Evolutionary conservation across 805 yeast genomes (phyloP).

Genomic region (Clavispora phyllophila): DNA sequence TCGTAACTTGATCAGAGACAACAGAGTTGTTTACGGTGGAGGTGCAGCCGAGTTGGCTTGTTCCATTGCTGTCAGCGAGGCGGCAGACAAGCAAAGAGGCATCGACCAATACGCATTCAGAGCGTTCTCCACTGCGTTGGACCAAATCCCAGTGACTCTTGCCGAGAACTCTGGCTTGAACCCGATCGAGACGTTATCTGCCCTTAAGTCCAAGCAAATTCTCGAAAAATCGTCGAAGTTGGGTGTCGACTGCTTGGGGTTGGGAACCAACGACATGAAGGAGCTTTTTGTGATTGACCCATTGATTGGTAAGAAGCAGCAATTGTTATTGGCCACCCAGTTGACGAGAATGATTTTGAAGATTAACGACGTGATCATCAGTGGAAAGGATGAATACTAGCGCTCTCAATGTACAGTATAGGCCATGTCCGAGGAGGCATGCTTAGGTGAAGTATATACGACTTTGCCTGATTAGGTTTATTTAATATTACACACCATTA

Average conservation of each 20-base stretch:
- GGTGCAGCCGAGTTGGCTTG: conserved; percentile 97
- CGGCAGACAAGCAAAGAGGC: conserved; percentile 89
- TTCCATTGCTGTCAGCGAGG: conserved; percentile 84
- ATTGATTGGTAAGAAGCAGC: conserved; percentile 95
- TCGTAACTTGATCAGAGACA: conserved; percentile 87
- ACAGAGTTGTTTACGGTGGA: conserved; percentile 97
- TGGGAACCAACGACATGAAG: conserved; percentile 87
- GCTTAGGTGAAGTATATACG: conserved; percentile 2
- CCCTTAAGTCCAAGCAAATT: conserved; percentile 79
- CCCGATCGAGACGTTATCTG: conserved; percentile 85
- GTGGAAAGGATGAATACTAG: conserved; percentile 73
- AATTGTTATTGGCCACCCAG: conserved; percentile 91
- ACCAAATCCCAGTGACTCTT: conserved; percentile 85
- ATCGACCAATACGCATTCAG: conserved; percentile 98
- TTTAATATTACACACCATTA: neutral
- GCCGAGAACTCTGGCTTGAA: conserved; percentile 97
- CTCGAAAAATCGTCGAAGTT: conserved; percentile 62
- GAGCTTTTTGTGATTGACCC: conserved; percentile 95
- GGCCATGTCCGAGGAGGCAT: neutral
- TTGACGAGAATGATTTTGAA: conserved; percentile 95
- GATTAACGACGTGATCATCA: conserved; percentile 92
- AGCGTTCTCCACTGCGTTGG: conserved; percentile 88
- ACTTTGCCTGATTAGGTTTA: neutral
- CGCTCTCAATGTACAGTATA: conserved; percentile 2
- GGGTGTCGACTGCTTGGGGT: conserved; percentile 93